Evolutionary conservation across 2,329 filamentous ascomycete genomes (phyloP).

Genomic region (Penicillium brasilianum): DNA sequence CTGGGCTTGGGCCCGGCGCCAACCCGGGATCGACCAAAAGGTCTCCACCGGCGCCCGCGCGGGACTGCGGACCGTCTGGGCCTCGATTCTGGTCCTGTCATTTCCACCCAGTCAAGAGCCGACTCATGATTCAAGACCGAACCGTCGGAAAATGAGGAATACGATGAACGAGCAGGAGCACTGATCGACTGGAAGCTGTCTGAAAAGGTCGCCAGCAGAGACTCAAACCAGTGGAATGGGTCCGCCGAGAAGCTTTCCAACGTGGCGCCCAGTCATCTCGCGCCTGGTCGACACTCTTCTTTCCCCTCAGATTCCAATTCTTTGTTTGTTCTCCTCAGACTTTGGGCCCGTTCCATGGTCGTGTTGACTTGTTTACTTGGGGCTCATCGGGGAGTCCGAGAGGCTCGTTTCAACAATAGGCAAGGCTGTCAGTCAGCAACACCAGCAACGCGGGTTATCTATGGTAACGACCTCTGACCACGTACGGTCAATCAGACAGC

Average conservation of each 20-base stretch:
- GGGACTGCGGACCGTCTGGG: conserved; percentile 17
- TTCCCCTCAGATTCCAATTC: too few relatives aligned
- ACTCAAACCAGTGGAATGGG: conserved; percentile 6
- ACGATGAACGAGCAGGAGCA: not conserved
- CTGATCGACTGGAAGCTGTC: too few relatives aligned
- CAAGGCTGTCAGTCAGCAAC: too few relatives aligned
- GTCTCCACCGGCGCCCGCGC: conserved; percentile 13
- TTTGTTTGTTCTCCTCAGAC: not conserved
- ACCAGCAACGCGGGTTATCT: too few relatives aligned
- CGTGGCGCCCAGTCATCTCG: conserved; percentile 9
- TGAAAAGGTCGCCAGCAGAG: too few relatives aligned
- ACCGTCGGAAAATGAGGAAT: too few relatives aligned
- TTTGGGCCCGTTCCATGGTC: not conserved
- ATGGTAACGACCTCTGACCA: too few relatives aligned
- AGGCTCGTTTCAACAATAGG: too few relatives aligned
- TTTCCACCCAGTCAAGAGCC: not conserved
- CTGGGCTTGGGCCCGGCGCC: not conserved
- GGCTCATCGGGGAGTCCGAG: conserved; percentile 3
- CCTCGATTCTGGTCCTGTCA: not conserved
- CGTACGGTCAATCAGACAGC: not conserved
- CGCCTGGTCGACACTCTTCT: not conserved
- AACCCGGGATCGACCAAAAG: conserved; percentile 11
- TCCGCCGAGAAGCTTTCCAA: conserved; percentile 9
- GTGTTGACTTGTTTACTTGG: not conserved
- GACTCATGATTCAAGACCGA: not conserved